phyloP scores from a whole-genome alignment of 2,329 filamentous ascomycete genomes.

The Diplodia intermedia region DNA sequence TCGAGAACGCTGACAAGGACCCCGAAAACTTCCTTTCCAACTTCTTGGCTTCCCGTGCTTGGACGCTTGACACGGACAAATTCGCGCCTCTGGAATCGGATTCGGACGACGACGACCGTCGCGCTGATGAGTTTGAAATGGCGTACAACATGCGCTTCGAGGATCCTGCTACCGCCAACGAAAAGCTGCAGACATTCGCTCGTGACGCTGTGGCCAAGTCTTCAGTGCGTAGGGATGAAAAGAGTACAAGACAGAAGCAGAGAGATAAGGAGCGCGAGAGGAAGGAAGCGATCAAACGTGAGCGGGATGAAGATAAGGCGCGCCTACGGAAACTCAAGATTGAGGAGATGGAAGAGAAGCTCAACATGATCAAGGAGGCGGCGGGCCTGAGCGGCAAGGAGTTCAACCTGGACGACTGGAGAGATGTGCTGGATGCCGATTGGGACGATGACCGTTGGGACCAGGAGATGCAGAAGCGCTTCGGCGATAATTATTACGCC shows the following conservation, averaged over 20 bases:
- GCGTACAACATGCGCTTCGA: slow-evolving; percentile 98
- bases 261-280: slow-evolving; percentile 78
- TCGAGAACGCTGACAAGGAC: slow-evolving; percentile 81
- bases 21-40: slow-evolving; percentile 94
- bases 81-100: slow-evolving; percentile 92
- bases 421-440: slow-evolving; percentile 80
- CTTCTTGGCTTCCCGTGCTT: slow-evolving; percentile 90
- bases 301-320: slow-evolving; percentile 80
- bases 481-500: slow-evolving; percentile 91
- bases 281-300: slow-evolving; percentile 78
- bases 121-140: slow-evolving; percentile 86
- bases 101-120: slow-evolving; percentile 75
- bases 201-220: slow-evolving; percentile 82
- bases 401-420: slow-evolving; percentile 79
- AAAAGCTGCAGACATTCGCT: slow-evolving; percentile 85
- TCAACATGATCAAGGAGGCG: slow-evolving; percentile 86
- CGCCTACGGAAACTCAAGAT: slow-evolving; percentile 86
- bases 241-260: slow-evolving; percentile 75
- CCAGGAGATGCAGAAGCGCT: slow-evolving; percentile 83
- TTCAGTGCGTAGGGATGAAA: slow-evolving; percentile 85
- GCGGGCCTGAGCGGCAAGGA: slow-evolving; percentile 76
- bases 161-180: slow-evolving; percentile 85
- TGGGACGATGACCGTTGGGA: slow-evolving; percentile 94
- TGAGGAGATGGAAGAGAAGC: slow-evolving; percentile 86
- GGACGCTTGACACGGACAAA: slow-evolving; percentile 72